phyloP scores from a whole-genome alignment of 768 basidiomycete genomes.

The Amyloporia xantha region DNA sequence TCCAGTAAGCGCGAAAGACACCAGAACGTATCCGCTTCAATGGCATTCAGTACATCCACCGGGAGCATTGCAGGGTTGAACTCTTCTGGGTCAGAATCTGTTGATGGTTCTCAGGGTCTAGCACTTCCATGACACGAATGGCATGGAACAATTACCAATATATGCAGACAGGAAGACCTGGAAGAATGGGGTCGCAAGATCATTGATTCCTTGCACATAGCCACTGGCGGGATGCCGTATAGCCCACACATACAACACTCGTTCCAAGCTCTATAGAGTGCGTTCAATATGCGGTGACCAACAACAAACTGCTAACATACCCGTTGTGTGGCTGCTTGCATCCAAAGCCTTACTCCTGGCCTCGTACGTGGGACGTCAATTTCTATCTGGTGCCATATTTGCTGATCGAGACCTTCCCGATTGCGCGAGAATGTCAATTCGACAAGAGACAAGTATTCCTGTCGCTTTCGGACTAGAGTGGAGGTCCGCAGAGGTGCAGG shows the following conservation, averaged over 20 bases:
- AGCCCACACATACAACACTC: conserved; percentile 98
- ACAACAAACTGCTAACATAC: conserved; percentile 43
- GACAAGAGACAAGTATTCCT: conserved; percentile 87
- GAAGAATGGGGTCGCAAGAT: conserved; percentile 95
- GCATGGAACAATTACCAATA: conserved; percentile 53
- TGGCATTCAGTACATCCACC: conserved; percentile 61
- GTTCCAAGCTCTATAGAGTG: conserved; percentile 87
- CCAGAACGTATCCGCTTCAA: conserved; percentile 99
- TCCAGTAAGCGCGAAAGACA: conserved; percentile 92
- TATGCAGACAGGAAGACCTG: conserved; percentile 95
- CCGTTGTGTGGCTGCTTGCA: conserved; percentile 82
- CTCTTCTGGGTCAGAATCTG: conserved; percentile 86
- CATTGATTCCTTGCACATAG: conserved; percentile 99
- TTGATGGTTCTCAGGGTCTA: background rate
- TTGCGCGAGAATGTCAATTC: conserved; percentile 86
- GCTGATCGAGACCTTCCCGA: conserved; percentile 81
- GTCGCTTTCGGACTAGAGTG: conserved; percentile 83
- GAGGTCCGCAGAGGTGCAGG: conserved; percentile 66
- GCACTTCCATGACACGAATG: background rate
- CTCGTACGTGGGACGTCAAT: conserved; percentile 96
- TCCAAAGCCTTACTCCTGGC: conserved; percentile 89
- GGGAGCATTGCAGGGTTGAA: conserved; percentile 81
- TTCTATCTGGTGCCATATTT: conserved; percentile 99
- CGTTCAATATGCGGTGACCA: too few relatives aligned
- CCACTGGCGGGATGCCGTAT: conserved; percentile 98